These are phyloP conservation scores for Oligophagozyma castellii DNA, from an alignment of 1,139 yeast species.

Conservation along the genomic window DNA sequence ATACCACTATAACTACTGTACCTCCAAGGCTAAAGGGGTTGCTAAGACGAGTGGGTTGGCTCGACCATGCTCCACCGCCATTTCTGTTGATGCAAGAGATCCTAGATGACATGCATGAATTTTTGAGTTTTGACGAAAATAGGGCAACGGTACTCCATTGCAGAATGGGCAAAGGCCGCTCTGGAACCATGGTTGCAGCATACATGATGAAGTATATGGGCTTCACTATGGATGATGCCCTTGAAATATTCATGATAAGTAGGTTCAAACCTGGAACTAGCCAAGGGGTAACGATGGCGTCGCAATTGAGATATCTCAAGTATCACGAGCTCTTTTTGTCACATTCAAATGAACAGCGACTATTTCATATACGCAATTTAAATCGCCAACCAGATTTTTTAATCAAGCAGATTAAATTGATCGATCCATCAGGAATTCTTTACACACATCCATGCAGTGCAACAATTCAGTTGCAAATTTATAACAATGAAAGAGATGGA, in stretches of 20 bases:
- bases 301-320: slow-evolving; percentile 53
- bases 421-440: slow-evolving; percentile 10
- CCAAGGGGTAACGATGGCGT: slow-evolving; percentile 54
- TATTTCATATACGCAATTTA: slow-evolving; percentile 5
- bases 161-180: slow-evolving; percentile 83
- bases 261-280: slow-evolving; percentile 50
- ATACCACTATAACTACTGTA: neutral
- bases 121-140: slow-evolving; percentile 22
- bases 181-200: slow-evolving; percentile 67
- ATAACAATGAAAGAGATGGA: slow-evolving; percentile 9
- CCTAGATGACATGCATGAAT: slow-evolving; percentile 35
- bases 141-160: slow-evolving; percentile 72
- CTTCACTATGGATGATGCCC: slow-evolving; percentile 32
- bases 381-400: slow-evolving; percentile 8
- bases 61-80: slow-evolving; percentile 73
- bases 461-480: slow-evolving; percentile 15
- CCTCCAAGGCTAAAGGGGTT: slow-evolving; percentile 1
- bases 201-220: slow-evolving; percentile 41
- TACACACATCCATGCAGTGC: slow-evolving; percentile 8
- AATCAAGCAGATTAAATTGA: slow-evolving; percentile 9
- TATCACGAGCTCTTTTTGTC: slow-evolving; percentile 38
- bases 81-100: slow-evolving; percentile 34
- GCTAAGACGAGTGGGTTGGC: slow-evolving; percentile 27
- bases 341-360: slow-evolving; percentile 7
- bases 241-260: slow-evolving; percentile 36